These are phyloP conservation scores for Emergomyces orientalis DNA, from an alignment of 2,329 filamentous ascomycete species.

Conservation along the genomic window DNA sequence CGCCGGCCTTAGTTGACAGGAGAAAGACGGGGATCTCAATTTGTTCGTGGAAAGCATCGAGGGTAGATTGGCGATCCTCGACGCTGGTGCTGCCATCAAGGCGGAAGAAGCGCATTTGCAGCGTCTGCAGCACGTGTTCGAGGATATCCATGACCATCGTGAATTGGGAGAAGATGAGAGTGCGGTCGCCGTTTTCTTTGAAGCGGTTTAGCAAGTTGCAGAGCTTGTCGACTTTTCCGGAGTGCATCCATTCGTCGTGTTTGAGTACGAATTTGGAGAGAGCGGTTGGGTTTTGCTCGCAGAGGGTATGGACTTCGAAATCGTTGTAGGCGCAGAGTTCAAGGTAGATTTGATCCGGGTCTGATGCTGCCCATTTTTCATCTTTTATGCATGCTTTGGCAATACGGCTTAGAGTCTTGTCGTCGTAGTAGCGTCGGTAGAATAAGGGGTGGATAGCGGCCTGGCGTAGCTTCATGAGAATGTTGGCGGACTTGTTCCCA, in stretches of 20 bases:
- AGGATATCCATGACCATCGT: slow-evolving; percentile 85
- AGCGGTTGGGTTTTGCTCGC: slow-evolving; percentile 42
- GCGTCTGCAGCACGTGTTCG: slow-evolving; percentile 65
- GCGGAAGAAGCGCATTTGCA: slow-evolving; percentile 68
- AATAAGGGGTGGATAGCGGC: slow-evolving; percentile 86
- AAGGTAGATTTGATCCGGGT: slow-evolving; percentile 45
- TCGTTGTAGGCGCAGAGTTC: slow-evolving; percentile 50
- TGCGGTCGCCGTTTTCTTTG: slow-evolving; percentile 70
- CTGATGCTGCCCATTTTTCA: slow-evolving; percentile 44
- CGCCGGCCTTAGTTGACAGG: slow-evolving; percentile 84
- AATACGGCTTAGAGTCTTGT: slow-evolving; percentile 68
- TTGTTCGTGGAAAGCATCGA: slow-evolving; percentile 75
- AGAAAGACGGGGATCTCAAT: slow-evolving; percentile 78
- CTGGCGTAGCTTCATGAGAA: slow-evolving; percentile 85
- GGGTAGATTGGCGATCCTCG: slow-evolving; percentile 71
- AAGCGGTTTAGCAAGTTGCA: slow-evolving; percentile 64
- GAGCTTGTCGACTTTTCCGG: slow-evolving; percentile 79
- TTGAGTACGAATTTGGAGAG: slow-evolving; percentile 50
- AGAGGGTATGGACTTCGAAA: slow-evolving; percentile 53
- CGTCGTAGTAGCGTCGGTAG: slow-evolving; percentile 70
- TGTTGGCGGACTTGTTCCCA: slow-evolving; percentile 50
- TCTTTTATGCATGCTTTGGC: slow-evolving; percentile 64
- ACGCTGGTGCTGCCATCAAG: slow-evolving; percentile 79
- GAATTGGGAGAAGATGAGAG: slow-evolving; percentile 89
- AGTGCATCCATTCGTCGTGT: slow-evolving; percentile 57